Percentiles rank a stretch among this genome's conserved stretches.
Evolutionary conservation across 2,329 filamentous ascomycete genomes (phyloP).

Genomic region (Calonectria hawksworthii): DNA sequence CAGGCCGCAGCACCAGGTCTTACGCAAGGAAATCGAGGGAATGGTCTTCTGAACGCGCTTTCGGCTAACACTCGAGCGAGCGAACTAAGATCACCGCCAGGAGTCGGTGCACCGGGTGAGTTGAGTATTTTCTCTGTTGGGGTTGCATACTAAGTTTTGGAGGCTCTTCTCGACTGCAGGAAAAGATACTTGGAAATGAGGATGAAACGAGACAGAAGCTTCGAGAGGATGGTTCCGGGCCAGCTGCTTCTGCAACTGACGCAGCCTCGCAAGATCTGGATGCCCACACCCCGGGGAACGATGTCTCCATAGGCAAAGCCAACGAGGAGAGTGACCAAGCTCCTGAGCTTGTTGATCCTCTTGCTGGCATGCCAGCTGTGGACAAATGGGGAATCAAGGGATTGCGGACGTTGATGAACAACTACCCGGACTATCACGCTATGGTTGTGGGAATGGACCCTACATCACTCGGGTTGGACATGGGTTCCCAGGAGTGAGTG

Average conservation of each 20-base stretch:
- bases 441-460: conserved; percentile 73
- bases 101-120: conserved; percentile 55
- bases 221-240: conserved; percentile 57
- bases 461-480: conserved; percentile 68
- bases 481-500: conserved; percentile 70
- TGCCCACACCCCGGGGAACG: conserved; percentile 59
- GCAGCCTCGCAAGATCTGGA: conserved; percentile 50
- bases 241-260: conserved; percentile 53
- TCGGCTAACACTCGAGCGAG: conserved; percentile 68
- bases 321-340: conserved; percentile 59
- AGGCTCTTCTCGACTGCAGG: conserved; percentile 58
- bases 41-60: conserved; percentile 75
- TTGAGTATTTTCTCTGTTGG: not conserved
- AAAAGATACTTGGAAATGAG: conserved; percentile 57
- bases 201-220: conserved; percentile 64
- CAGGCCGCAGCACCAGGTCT: conserved; percentile 55
- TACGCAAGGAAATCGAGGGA: conserved; percentile 64
- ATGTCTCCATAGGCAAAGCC: conserved; percentile 54
- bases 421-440: conserved; percentile 73
- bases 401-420: conserved; percentile 73
- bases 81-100: conserved; percentile 64
- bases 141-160: conserved; percentile 39
- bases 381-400: conserved; percentile 78
- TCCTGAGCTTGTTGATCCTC: conserved; percentile 67
- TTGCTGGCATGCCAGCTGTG: conserved; percentile 71